Percentiles rank a stretch among this genome's conserved stretches.
phyloP scores from a whole-genome alignment of 176 grass and related monocot species.

The Oryza brachyantha region DNA sequence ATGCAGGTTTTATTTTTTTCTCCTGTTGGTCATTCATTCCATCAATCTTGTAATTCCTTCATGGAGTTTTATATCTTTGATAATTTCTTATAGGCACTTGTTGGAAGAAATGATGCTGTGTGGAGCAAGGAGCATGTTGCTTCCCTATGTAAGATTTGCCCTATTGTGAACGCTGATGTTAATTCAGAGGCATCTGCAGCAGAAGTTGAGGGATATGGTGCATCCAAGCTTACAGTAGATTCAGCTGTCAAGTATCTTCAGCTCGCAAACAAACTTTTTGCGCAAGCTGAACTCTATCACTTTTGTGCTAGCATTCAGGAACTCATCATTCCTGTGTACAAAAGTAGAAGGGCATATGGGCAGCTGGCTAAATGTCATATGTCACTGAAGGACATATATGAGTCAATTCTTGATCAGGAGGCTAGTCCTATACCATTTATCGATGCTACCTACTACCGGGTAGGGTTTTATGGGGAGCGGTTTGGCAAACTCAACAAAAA shows the following conservation, averaged over 20 bases:
- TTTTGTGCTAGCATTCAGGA: constrained; percentile 94
- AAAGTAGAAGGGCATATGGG: constrained; percentile 88
- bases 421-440: constrained; percentile 94
- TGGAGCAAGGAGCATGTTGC: constrained; percentile 89
- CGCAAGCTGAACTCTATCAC: constrained; percentile 93
- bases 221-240: constrained; percentile 93
- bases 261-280: constrained; percentile 87
- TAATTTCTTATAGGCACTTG: constrained; percentile 68
- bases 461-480: constrained; percentile 91
- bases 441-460: constrained; percentile 96
- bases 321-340: constrained; percentile 96
- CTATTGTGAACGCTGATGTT: constrained; percentile 75
- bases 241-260: constrained; percentile 98
- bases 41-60: constrained; percentile 13
- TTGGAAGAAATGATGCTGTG: constrained; percentile 96
- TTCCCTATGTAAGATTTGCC: constrained; percentile 88
- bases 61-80: constrained; percentile 20
- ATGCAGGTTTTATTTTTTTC: constrained; percentile 79
- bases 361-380: constrained; percentile 97
- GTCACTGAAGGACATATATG: constrained; percentile 85
- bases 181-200: constrained; percentile 77
- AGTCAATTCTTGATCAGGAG: constrained; percentile 97
- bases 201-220: constrained; percentile 98
- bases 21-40: neutral
- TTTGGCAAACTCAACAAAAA: constrained; percentile 89